Conservation (phyloP, 2,329 filamentous ascomycete species). For the Massarina eburnea region DNA sequence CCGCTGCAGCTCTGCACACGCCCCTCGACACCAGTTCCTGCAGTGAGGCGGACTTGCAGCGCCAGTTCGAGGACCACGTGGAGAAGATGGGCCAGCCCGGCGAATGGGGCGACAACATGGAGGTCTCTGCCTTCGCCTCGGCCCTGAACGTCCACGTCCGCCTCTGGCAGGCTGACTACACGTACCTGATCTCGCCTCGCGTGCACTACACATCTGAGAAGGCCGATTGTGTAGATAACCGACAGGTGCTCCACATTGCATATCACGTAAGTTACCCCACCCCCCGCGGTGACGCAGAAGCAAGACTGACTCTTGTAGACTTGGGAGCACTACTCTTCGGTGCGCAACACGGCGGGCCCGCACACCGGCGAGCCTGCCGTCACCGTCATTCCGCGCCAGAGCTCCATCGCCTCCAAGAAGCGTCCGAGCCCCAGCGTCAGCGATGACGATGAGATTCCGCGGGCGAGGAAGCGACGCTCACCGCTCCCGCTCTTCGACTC, state of each 20-base stretch:
- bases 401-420: conserved; percentile 46
- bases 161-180: conserved; percentile 60
- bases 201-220: conserved; percentile 29
- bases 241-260: conserved; percentile 58
- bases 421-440: conserved; percentile 56
- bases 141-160: conserved; percentile 64
- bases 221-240: conserved; percentile 36
- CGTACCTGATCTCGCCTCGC: conserved; percentile 52
- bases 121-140: conserved; percentile 66
- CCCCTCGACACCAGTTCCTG: conserved; percentile 50
- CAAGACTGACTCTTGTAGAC: conserved; percentile 46
- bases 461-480: conserved; percentile 56
- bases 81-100: conserved; percentile 61
- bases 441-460: conserved; percentile 51
- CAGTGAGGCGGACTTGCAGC: conserved; percentile 57
- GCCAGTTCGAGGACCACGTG: conserved; percentile 58
- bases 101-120: conserved; percentile 67
- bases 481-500: conserved; percentile 49
- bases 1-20: conserved; percentile 47
- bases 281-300: neutral
- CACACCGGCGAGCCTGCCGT: conserved; percentile 59
- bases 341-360: conserved; percentile 62
- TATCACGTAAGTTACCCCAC: conserved; percentile 57
- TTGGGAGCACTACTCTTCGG: conserved; percentile 69
- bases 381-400: conserved; percentile 24